Evolutionary conservation across 352 stramenopile species (phyloP).

Genomic region (Globisporangium cystogenes): DNA sequence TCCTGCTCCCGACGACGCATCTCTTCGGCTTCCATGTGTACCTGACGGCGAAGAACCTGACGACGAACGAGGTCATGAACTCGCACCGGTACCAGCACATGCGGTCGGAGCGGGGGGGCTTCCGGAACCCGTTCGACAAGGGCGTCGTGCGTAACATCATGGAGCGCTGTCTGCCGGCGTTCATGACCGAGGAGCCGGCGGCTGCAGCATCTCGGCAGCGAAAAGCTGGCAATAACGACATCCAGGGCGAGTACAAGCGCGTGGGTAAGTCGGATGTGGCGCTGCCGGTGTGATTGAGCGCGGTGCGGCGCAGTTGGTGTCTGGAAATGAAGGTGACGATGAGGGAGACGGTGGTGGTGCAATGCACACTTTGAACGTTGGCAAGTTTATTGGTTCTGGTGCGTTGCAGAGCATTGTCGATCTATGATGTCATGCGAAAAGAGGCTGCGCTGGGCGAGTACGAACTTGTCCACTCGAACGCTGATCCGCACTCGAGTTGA

Average conservation of each 20-base stretch:
- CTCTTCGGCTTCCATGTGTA: slow-evolving; percentile 71
- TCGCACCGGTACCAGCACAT: slow-evolving; percentile 56
- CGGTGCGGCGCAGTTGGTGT: too few species aligned
- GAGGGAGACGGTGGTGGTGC: too few species aligned
- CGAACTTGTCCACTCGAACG: too few species aligned
- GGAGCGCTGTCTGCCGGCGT: slow-evolving; percentile 25
- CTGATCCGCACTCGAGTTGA: too few species aligned
- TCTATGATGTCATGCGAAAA: too few species aligned
- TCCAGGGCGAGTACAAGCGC: not conserved
- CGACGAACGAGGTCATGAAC: slow-evolving; percentile 78
- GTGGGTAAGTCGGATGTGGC: not conserved
- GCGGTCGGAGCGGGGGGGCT: slow-evolving; percentile 17
- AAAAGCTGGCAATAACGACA: not conserved
- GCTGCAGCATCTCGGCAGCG: too few species aligned
- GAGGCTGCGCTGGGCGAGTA: too few species aligned
- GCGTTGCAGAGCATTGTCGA: too few species aligned
- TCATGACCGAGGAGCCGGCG: not conserved
- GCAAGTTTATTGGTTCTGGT: too few species aligned
- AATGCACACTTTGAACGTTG: too few species aligned
- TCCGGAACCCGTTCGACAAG: slow-evolving; percentile 31
- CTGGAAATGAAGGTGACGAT: too few species aligned
- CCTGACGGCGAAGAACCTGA: slow-evolving; percentile 63
- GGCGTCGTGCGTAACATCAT: slow-evolving; percentile 21
- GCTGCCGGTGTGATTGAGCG: slow-evolving; percentile 1
- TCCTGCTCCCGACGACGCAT: slow-evolving; percentile 46